Evolutionary conservation across 2,329 filamentous ascomycete species (phyloP).

Genomic region (Hypoxylon sp.): DNA sequence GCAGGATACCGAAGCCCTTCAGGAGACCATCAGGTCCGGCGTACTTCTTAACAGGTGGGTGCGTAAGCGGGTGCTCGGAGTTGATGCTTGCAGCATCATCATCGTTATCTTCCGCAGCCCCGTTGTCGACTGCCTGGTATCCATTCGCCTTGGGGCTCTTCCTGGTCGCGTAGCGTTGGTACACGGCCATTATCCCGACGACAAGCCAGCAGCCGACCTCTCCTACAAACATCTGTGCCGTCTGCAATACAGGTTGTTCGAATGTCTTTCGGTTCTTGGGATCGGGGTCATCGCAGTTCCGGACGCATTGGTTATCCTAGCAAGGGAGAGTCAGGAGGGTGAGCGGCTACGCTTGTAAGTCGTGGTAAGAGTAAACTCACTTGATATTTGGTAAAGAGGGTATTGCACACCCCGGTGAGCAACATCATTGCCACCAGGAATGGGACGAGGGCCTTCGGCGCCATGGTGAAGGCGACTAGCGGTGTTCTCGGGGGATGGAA

Average conservation of each 20-base stretch:
- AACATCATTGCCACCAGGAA: constrained; percentile 97
- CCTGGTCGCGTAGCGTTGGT: constrained; percentile 66
- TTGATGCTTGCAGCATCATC: constrained; percentile 60
- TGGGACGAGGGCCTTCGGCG: constrained; percentile 78
- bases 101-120: constrained; percentile 62
- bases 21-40: constrained; percentile 70
- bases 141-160: constrained; percentile 61
- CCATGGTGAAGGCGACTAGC: constrained; percentile 65
- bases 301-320: constrained; percentile 96
- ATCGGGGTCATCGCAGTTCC: constrained; percentile 81
- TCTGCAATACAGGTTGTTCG: constrained; percentile 96
- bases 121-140: constrained; percentile 74
- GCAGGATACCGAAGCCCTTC: constrained; percentile 75
- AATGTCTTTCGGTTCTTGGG: constrained; percentile 78
- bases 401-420: constrained; percentile 95
- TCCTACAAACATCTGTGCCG: constrained; percentile 97
- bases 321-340: constrained; percentile 7
- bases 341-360: background rate
- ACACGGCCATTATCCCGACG: constrained; percentile 76
- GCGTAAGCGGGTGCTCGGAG: constrained; percentile 59
- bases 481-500: background rate
- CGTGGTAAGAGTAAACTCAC: constrained; percentile 59
- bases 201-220: constrained; percentile 98
- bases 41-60: constrained; percentile 37
- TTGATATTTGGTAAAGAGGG: constrained; percentile 95